Base-by-base conservation (phyloP, 2,329 filamentous ascomycete genomes). In the Didymellaceae sp. region DNA sequence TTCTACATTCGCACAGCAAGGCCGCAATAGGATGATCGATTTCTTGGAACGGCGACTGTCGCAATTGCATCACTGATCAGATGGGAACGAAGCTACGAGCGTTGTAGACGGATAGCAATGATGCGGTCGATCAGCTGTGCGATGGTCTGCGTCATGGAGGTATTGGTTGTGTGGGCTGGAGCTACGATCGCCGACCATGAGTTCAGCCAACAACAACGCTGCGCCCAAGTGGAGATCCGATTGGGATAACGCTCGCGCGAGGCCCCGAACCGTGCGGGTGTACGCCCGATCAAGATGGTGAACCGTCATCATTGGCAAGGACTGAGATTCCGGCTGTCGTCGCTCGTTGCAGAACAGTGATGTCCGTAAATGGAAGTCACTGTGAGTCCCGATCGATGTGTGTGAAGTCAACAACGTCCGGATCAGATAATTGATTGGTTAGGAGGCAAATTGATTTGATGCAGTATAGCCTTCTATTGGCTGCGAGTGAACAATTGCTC, bases 71-170 rank as follows among this genome's bases (percentile, higher is more conserved):
- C 26, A 37, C 39, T 22, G 20, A 31, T 30, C 5, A 28, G 5
- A 8, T 28, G 10, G 10, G 26, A 28, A 13, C 35, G 34, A 16
- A 28, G 5, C n/a, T n/a, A 40, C 25, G 4, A 34, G 22, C 20
- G 30, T 32, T 31, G 7, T 5, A 14, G 35, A 32, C 31, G 6
- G 18, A 35, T 7, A 21, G 14, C 37, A 9, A 16, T 13, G 30
- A n/a, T 39, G 26, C 26, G 11, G 32, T 44, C 39, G 46, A 44
- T 50, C 46, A 50, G 22, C 35, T 47, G 44, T 22, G 14, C 18
- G 30, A 24, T 31, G 30, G 14, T 35, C 11, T 21, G 47, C 41
- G 41, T 45, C 48, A 51, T 41, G 34, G 21, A 35, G 40, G 20
- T 28, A 31, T 17, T 32, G 35, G 30, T 30, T 13, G 35, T 51